Evolutionary conservation across 805 yeast species (phyloP).

Genomic region (Metschnikowia gruessii): DNA sequence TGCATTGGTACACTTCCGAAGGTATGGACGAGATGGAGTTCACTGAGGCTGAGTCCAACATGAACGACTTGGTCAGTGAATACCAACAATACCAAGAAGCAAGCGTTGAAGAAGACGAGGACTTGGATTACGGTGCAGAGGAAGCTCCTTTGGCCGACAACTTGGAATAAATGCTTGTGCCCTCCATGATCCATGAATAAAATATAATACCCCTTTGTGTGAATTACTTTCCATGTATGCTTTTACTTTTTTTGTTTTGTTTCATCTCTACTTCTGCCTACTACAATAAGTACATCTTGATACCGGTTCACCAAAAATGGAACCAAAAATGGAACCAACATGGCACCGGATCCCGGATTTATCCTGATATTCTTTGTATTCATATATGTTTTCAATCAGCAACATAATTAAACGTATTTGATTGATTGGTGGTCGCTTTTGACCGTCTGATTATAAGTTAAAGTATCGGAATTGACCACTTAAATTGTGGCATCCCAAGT

Average conservation of each 20-base stretch:
- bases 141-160: conserved; percentile 55
- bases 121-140: conserved; percentile 64
- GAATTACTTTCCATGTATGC: neutral
- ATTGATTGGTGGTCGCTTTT: neutral
- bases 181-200: conserved; percentile 4
- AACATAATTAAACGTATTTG: neutral
- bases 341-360: neutral
- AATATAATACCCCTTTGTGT: conserved; percentile 12
- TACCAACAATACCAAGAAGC: conserved; percentile 90
- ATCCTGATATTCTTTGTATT: neutral
- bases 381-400: conserved; percentile 2
- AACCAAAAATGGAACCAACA: too few species aligned
- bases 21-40: conserved; percentile 97
- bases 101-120: conserved; percentile 72
- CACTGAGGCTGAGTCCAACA: conserved; percentile 88
- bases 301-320: neutral
- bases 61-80: conserved; percentile 85
- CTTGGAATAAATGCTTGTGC: conserved; percentile 31
- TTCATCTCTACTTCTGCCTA: neutral
- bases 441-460: neutral
- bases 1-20: conserved; percentile 93
- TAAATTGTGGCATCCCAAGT: neutral
- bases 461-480: neutral
- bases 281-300: neutral
- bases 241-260: neutral